These are phyloP conservation scores for Leavenworthia alabamica DNA, from an alignment of 345 rosid genomes.

Conservation along the genomic window DNA sequence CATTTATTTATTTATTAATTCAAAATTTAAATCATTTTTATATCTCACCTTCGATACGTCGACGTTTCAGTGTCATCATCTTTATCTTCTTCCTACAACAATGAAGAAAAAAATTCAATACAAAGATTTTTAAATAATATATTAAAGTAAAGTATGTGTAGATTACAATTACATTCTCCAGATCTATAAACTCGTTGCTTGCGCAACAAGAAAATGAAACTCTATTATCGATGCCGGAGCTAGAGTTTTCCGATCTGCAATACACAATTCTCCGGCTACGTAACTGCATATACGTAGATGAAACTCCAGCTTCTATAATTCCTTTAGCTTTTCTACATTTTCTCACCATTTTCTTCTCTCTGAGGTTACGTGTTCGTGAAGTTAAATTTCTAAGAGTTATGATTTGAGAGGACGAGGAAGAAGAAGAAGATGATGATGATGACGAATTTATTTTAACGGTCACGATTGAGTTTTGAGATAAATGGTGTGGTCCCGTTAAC, in stretches of 20 bases:
- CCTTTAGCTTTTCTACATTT: constrained; percentile 33
- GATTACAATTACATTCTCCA: no score
- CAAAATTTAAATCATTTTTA: constrained; percentile 17
- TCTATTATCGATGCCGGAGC: constrained; percentile 19
- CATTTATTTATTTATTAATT: background rate
- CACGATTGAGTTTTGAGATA: constrained; percentile 18
- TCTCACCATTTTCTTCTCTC: constrained; percentile 33
- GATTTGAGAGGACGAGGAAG: constrained; percentile 7
- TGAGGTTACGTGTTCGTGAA: constrained; percentile 5
- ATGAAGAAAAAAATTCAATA: background rate
- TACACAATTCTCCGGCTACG: constrained; percentile 30
- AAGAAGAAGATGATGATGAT: background rate
- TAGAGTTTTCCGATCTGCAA: constrained; percentile 22
- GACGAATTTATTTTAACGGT: constrained; percentile 39
- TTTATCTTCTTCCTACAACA: constrained; percentile 40
- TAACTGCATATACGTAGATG: constrained; percentile 36
- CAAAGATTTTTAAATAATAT: no score
- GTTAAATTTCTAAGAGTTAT: background rate
- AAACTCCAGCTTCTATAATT: constrained; percentile 32
- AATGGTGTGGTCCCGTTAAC: constrained; percentile 41
- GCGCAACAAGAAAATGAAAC: constrained; percentile 42
- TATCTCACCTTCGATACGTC: constrained; percentile 28
- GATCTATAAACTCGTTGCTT: constrained; percentile 40
- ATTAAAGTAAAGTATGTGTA: no score
- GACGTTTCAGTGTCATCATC: constrained; percentile 50